These are phyloP conservation scores for Penicillium robsamsonii DNA, from an alignment of 495 filamentous ascomycete genomes.

Conservation along the genomic window DNA sequence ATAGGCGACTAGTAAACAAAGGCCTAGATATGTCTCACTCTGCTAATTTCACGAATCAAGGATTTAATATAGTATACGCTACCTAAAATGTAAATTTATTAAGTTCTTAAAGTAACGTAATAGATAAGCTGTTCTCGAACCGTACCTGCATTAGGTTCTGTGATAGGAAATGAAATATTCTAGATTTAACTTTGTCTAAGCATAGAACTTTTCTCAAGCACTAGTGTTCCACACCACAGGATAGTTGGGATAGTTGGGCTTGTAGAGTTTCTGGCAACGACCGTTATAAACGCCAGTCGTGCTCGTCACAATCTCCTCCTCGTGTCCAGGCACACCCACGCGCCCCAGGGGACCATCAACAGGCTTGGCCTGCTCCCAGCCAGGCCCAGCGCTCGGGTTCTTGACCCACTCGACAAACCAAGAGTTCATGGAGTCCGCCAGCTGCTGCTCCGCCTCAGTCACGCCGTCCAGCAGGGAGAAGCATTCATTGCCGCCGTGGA, in stretches of 20 bases:
- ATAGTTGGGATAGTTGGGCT: slow-evolving; percentile 22
- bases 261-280: slow-evolving; percentile 25
- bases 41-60: too few relatives aligned
- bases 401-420: slow-evolving; percentile 30
- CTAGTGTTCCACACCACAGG: slow-evolving; percentile 23
- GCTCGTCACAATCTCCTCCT: slow-evolving; percentile 19
- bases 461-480: slow-evolving; percentile 21
- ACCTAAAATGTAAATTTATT: too few relatives aligned
- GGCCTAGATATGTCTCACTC: too few relatives aligned
- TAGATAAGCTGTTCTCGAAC: too few relatives aligned
- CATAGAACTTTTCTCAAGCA: neutral
- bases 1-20: too few relatives aligned
- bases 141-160: too few relatives aligned
- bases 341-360: slow-evolving; percentile 23
- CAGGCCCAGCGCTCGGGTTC: slow-evolving; percentile 24
- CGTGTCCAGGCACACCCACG: slow-evolving; percentile 24
- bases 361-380: slow-evolving; percentile 22
- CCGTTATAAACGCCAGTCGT: slow-evolving; percentile 23
- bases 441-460: slow-evolving; percentile 21
- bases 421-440: slow-evolving; percentile 28
- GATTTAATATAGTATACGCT: too few relatives aligned
- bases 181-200: neutral
- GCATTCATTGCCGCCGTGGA: slow-evolving; percentile 31
- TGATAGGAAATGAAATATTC: too few relatives aligned
- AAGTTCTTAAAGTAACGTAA: too few relatives aligned